Evolutionary conservation across 1,284 basidiomycete species (phyloP).

Genomic region (Cryptococcus sp.): DNA sequence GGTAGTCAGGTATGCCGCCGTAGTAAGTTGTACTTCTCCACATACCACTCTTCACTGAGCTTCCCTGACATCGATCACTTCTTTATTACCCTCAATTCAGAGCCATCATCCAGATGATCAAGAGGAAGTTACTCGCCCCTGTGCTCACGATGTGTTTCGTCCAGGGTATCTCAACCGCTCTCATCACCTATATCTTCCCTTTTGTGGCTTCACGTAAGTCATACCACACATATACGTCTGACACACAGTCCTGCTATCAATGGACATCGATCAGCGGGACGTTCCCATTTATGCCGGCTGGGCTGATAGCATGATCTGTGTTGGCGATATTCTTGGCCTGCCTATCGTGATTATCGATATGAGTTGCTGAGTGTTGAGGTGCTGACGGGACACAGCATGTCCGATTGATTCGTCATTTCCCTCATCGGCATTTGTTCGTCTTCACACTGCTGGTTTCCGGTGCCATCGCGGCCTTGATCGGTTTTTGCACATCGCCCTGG

Average conservation of each 20-base stretch:
- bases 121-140: neutral
- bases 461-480: neutral
- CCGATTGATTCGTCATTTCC: neutral
- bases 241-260: neutral
- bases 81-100: too few species aligned
- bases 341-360: neutral
- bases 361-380: neutral
- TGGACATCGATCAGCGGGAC: neutral
- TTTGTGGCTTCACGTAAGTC: neutral
- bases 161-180: neutral
- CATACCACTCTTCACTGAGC: too few species aligned
- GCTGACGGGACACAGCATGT: neutral
- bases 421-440: neutral
- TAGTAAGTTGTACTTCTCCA: too few species aligned
- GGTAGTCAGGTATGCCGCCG: too few species aligned
- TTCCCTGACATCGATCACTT: too few species aligned
- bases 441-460: neutral
- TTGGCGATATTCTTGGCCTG: neutral
- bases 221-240: neutral
- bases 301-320: neutral
- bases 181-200: neutral
- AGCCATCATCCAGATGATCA: too few species aligned
- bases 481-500: neutral
- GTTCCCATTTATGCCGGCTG: neutral
- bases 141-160: neutral